Evolutionary conservation across 2,329 filamentous ascomycete genomes (phyloP).

Genomic region (Trichoderma harzianum): DNA sequence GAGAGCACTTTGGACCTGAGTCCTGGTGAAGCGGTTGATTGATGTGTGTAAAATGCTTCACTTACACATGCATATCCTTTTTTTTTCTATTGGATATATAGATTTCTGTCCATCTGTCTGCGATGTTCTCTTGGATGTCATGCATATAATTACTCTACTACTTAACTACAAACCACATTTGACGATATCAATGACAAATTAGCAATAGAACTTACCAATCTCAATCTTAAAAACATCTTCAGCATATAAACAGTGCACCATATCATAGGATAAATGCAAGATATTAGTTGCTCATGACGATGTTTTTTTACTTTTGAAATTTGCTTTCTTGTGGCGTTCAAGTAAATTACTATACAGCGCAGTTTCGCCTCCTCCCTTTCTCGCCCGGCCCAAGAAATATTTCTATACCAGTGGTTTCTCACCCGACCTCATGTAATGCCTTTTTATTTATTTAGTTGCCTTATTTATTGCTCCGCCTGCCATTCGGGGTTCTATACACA

Average conservation of each 20-base stretch:
- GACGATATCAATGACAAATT: neutral
- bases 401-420: conserved; percentile 1
- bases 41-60: neutral
- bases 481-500: conserved; percentile 38
- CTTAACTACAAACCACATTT: neutral
- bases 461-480: conserved; percentile 37
- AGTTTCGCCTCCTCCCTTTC: conserved; percentile 21
- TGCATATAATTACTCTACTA: neutral
- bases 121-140: neutral
- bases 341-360: conserved; percentile 36
- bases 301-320: conserved; percentile 7
- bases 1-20: conserved; percentile 63
- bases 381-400: conserved; percentile 20
- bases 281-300: conserved; percentile 20
- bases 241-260: neutral
- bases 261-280: conserved; percentile 18
- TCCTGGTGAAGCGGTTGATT: conserved; percentile 49
- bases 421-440: neutral
- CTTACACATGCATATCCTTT: neutral
- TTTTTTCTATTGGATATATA: neutral
- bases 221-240: neutral
- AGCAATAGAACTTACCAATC: neutral
- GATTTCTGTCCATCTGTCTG: neutral
- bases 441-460: conserved; percentile 28
- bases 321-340: conserved; percentile 21